Evolutionary conservation across 345 rosid genomes (phyloP).

Genomic region (Lepidium africanum): DNA sequence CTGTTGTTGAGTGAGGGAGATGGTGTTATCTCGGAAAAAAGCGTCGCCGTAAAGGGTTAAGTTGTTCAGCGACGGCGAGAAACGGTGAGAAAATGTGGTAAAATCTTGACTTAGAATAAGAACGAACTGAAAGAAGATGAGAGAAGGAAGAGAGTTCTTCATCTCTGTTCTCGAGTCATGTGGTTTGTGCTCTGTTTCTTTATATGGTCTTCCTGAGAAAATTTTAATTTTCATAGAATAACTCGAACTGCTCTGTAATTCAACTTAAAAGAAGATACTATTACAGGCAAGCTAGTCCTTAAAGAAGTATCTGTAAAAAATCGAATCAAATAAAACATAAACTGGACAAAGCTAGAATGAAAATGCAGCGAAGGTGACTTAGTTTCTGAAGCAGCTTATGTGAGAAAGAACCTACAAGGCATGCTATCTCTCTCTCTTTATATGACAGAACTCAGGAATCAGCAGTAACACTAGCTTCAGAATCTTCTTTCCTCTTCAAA

Average conservation of each 20-base stretch:
- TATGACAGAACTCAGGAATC: slow-evolving; percentile 8
- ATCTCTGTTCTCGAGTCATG: neutral
- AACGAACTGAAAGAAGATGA: slow-evolving; percentile 34
- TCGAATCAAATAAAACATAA: neutral
- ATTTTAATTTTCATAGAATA: neutral
- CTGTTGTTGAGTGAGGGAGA: slow-evolving; percentile 58
- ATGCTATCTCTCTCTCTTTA: neutral
- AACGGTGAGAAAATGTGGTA: slow-evolving; percentile 28
- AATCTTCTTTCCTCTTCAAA: slow-evolving; percentile 53
- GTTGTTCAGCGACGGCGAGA: slow-evolving; percentile 34
- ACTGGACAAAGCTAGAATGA: neutral
- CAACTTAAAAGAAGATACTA: too few species aligned
- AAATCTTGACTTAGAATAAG: slow-evolving; percentile 22
- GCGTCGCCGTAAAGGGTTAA: slow-evolving; percentile 70
- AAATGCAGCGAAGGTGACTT: neutral
- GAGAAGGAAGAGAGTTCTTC: neutral
- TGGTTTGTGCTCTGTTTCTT: neutral
- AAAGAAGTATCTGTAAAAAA: neutral
- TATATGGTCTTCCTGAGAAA: neutral
- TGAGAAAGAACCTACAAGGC: neutral
- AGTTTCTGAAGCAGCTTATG: neutral
- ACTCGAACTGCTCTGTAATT: too few species aligned
- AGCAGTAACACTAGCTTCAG: slow-evolving; percentile 10
- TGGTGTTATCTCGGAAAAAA: slow-evolving; percentile 37
- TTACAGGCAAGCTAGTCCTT: too few species aligned